These are phyloP conservation scores for Xylariaceae sp. DNA, from an alignment of 2,329 filamentous ascomycete genomes.

Conservation along the genomic window DNA sequence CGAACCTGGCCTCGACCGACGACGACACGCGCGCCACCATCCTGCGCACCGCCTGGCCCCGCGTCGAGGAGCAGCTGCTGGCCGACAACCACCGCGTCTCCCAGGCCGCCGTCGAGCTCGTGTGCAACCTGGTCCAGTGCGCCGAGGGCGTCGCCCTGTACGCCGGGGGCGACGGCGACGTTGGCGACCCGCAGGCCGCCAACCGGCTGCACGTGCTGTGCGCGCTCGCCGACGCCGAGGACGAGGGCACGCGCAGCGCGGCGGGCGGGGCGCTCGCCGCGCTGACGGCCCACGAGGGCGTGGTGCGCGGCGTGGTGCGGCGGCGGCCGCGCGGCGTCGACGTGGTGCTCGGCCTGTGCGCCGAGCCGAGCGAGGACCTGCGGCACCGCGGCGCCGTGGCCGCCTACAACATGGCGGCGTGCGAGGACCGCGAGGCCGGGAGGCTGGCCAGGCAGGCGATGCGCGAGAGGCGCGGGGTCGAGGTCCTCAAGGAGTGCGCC, in stretches of 20 bases:
- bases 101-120: slow-evolving; percentile 76
- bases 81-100: slow-evolving; percentile 67
- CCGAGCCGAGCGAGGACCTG: slow-evolving; percentile 62
- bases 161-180: no score
- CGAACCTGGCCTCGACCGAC: slow-evolving; percentile 81
- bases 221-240: slow-evolving; percentile 80
- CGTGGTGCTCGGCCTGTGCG: slow-evolving; percentile 73
- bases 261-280: slow-evolving; percentile 85
- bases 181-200: slow-evolving; percentile 57
- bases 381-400: slow-evolving; percentile 68
- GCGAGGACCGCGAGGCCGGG: slow-evolving; percentile 60
- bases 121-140: slow-evolving; percentile 80
- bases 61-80: slow-evolving; percentile 77
- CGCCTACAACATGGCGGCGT: slow-evolving; percentile 62
- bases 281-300: slow-evolving; percentile 69
- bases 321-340: slow-evolving; percentile 65
- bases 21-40: slow-evolving; percentile 60
- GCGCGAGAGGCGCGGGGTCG: slow-evolving; percentile 54
- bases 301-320: slow-evolving; percentile 62
- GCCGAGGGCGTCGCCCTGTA: slow-evolving; percentile 62
- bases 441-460: slow-evolving; percentile 52
- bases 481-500: slow-evolving; percentile 61
- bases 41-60: slow-evolving; percentile 64
- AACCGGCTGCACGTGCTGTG: slow-evolving; percentile 76
- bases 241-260: slow-evolving; percentile 69